Evolutionary conservation across 257 asterid genomes (phyloP).

Genomic region (Anisodus tanguticus): DNA sequence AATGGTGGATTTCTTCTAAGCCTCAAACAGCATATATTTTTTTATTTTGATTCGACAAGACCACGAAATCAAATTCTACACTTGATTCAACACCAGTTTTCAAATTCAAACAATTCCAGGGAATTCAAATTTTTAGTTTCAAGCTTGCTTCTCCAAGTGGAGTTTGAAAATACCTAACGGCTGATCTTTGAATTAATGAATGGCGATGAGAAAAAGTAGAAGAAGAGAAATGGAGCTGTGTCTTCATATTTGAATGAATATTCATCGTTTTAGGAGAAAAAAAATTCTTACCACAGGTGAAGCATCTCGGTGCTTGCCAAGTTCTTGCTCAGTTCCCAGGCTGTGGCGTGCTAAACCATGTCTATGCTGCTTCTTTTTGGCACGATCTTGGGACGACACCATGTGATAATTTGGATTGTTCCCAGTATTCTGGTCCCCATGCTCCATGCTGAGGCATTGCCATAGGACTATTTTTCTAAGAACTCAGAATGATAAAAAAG

Average conservation of each 20-base stretch:
- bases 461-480: constrained; percentile 38
- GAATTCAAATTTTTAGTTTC: constrained; percentile 1
- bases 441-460: constrained; percentile 55
- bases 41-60: neutral
- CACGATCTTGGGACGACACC: constrained; percentile 49
- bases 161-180: neutral
- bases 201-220: neutral
- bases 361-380: constrained; percentile 47
- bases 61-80: neutral
- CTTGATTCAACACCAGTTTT: too few species aligned
- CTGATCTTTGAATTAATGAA: neutral
- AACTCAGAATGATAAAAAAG: neutral
- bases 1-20: neutral
- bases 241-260: neutral
- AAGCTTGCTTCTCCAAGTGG: neutral
- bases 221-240: neutral
- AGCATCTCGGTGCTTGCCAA: constrained; percentile 11
- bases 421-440: constrained; percentile 49
- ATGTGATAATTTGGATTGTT: constrained; percentile 45
- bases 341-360: constrained; percentile 38
- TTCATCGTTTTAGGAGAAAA: neutral
- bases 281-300: constrained; percentile 8
- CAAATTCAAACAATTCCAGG: neutral
- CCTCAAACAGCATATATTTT: neutral
- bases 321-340: constrained; percentile 51